phyloP scores from a whole-genome alignment of 495 filamentous ascomycete species.

The Aspergillus asperescens region DNA sequence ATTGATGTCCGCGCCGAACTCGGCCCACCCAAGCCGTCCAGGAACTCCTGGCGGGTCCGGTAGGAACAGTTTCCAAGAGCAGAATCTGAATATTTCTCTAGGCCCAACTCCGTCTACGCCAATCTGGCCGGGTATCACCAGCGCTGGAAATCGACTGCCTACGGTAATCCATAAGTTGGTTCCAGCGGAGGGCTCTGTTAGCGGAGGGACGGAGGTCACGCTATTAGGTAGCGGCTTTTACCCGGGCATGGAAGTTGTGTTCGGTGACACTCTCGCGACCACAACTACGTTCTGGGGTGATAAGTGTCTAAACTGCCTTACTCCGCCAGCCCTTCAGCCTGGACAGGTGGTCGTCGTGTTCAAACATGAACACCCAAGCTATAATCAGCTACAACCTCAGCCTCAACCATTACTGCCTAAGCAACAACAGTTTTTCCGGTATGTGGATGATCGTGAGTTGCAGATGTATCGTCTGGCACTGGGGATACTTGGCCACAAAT shows the following conservation, averaged over 20 bases:
- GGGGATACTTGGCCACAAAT: constrained; percentile 43
- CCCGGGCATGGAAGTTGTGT: constrained; percentile 77
- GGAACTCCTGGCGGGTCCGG: constrained; percentile 38
- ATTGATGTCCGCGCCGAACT: constrained; percentile 61
- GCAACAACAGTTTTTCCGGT: constrained; percentile 63
- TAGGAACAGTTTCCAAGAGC: constrained; percentile 43
- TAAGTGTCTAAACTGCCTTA: constrained; percentile 73
- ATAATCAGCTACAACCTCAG: constrained; percentile 40
- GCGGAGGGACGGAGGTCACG: constrained; percentile 81
- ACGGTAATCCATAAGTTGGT: constrained; percentile 73
- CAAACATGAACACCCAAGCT: constrained; percentile 54
- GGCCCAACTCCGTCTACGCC: constrained; percentile 32
- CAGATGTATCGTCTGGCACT: constrained; percentile 52
- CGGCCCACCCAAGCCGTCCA: constrained; percentile 52
- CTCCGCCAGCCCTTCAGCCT: constrained; percentile 65
- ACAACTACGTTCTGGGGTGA: constrained; percentile 81
- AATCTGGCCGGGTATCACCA: constrained; percentile 39
- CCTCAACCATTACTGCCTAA: constrained; percentile 46
- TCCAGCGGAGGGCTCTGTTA: constrained; percentile 72
- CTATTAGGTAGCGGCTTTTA: constrained; percentile 75
- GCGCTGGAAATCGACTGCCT: constrained; percentile 37
- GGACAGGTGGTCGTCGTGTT: constrained; percentile 73
- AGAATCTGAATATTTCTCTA: constrained; percentile 27
- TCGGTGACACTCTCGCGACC: constrained; percentile 71
- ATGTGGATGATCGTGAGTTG: constrained; percentile 72